Evolutionary conservation across 2,329 filamentous ascomycete species (phyloP), one percentile per base, ranked within the genome.

Genomic region (Penicillium sp.): DNA sequence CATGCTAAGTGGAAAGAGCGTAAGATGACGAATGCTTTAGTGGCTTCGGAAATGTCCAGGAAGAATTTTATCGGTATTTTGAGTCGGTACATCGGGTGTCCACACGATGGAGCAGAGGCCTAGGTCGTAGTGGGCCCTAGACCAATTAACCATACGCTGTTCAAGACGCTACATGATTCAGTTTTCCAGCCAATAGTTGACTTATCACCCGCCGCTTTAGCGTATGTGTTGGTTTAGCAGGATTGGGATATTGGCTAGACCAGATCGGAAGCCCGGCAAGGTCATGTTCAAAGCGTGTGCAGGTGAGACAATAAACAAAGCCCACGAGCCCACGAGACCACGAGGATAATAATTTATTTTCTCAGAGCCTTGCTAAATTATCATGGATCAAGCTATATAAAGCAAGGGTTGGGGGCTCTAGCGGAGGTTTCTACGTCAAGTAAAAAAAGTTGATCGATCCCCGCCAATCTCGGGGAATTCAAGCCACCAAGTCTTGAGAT

Each of bases 231-330:
- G 7, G 42, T 18, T 7, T 18, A 31, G 18, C 45, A 20, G 26
- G 33, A 40, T 51, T 51, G 48, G 49, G 48, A 49, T 54, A 20
- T 46, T 8, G 20, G 35, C 47, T 26, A 42, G 51, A 33, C 51
- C 37, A 29, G 44, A 49, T 54, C 46, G 40, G 29, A 37, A 54
- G n/a, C 29, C 41, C 22, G 29, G 37, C 40, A 44, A 31, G 43
- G 43, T 43, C 41, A 15, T 5, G 9, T 6, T 22, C 37, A 5
- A n/a, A 20, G 15, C 35, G 1, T n/a, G 7, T 20, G 35, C 37
- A 40, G 37, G 37, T 40, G 37, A 40, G 37, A 40, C 37, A 22
- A 40, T 9, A 31, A n/a, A 35, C 14, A 35, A 18, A 31, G 29
- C 12, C 29, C 29, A 31, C 29, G 29, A 31, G 29, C 15, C 37